Conservation (phyloP, 306 rosid genomes). For the Herpetospermum pedunculosum region DNA sequence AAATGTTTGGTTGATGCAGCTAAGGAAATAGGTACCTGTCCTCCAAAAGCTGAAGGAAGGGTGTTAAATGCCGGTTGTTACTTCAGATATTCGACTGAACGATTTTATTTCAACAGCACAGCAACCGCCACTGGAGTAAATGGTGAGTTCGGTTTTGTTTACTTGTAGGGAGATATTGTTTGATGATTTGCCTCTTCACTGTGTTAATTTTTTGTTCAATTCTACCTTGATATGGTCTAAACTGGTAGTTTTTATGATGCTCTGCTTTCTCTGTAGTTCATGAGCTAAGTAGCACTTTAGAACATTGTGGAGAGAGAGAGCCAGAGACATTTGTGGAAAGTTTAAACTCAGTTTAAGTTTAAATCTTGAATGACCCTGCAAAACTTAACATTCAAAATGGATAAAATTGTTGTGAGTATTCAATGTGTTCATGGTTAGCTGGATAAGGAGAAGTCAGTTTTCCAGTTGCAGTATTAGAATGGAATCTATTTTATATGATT, state of each 20-base stretch:
- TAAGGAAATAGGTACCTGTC: constrained; percentile 22
- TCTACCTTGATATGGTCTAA: not conserved
- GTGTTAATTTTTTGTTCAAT: not conserved
- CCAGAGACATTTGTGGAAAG: not conserved
- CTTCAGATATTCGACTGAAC: constrained; percentile 40
- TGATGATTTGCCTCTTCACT: not conserved
- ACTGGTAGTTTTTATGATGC: not conserved
- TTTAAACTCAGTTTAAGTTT: not conserved
- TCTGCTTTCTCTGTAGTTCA: not conserved
- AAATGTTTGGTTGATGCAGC: constrained; percentile 39
- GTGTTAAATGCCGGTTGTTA: constrained; percentile 58
- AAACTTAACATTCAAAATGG: not conserved
- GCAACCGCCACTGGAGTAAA: constrained; percentile 3
- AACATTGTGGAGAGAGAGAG: not conserved
- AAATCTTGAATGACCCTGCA: not conserved
- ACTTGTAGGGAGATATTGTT: not conserved
- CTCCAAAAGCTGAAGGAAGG: constrained; percentile 51
- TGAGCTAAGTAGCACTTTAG: not conserved
- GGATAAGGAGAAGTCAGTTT: not conserved
- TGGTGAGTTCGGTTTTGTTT: constrained; percentile 21
- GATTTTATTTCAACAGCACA: constrained; percentile 41
- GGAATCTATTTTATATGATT: not conserved
- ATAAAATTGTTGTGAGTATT: not conserved
- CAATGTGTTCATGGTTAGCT: not conserved
- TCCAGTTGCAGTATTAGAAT: not conserved